Evolutionary conservation across 352 stramenopile genomes (phyloP).

Genomic region (Globisporangium orthogonon): DNA sequence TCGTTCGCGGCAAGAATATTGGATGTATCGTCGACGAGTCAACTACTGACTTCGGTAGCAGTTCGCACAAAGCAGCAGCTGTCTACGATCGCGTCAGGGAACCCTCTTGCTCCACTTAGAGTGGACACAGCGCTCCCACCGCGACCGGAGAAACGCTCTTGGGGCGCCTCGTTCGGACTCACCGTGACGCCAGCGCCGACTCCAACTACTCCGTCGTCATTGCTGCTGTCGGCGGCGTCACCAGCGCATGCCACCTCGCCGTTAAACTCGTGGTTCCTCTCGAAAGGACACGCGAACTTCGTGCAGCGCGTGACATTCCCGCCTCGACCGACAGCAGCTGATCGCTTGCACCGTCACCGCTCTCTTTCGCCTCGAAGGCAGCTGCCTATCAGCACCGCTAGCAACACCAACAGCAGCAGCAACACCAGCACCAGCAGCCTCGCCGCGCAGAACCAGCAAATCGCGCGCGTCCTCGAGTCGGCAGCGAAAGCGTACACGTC

Average conservation of each 20-base stretch:
- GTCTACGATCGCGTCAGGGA: background rate
- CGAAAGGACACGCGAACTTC: constrained; percentile 21
- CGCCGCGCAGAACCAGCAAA: background rate
- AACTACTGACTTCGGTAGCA: background rate
- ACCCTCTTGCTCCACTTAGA: background rate
- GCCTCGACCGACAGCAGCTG: constrained; percentile 2
- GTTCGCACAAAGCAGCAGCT: background rate
- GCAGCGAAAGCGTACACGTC: background rate
- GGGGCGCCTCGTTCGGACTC: constrained; percentile 13
- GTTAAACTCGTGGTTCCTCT: constrained; percentile 19
- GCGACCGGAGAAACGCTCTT: constrained; percentile 2
- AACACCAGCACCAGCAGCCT: background rate
- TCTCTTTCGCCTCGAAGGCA: constrained; percentile 31
- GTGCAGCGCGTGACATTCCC: constrained; percentile 15
- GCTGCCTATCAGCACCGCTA: background rate
- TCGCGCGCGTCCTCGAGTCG: background rate
- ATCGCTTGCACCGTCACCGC: constrained; percentile 33
- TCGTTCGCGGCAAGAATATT: background rate
- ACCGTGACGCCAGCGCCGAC: background rate
- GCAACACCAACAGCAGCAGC: background rate
- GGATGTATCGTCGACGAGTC: background rate
- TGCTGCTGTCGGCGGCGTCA: background rate
- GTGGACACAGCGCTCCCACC: background rate
- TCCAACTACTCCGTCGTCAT: background rate
- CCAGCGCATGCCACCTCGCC: constrained; percentile 9